Base-by-base conservation (phyloP, 805 yeast species). In the Lipomyces yamanashiensis region DNA sequence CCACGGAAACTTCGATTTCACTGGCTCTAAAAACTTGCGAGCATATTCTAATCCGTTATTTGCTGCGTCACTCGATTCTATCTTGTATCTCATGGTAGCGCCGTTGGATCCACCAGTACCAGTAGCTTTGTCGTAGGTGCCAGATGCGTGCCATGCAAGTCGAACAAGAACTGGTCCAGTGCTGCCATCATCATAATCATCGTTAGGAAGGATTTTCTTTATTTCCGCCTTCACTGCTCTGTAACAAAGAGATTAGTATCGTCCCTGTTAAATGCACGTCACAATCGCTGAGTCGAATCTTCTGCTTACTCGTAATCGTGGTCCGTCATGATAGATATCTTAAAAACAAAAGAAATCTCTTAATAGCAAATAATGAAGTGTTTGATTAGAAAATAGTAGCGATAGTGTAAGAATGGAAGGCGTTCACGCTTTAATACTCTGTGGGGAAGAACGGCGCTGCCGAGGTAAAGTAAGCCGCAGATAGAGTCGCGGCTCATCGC, bases 111-210 rank as follows among this genome's bases (percentile, higher is more conserved):
- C 86, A 15, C 81, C 81, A 0, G 86, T 74, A 49, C 81, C 79
- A 17, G 79, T 77, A 13, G 75, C 74, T 67, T 78, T 78, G 71
- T 89, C 90, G 75, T 81, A 91, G 17, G 95, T 89, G 23, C 96
- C 96, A 61, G 90, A 83, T 39, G 87, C 84, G 74, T 90, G 96
- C 96, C 96, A 90, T 28, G 96, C 88, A 57, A 89, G 80, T 70
- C 96, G 84, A 19, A 90, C 85, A 45, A 90, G 78, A 13, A 87
- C 85, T 7, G 96, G 97, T 0, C 92, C 87, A 21, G 87, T 84
- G 2, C 87, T 83, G 5, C 89, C 89, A 72, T 85, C 88, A 70
- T 86, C 89, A 72, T 80, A 83, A 48, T 78, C 86, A 59, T 80
- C 82, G 19, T 81, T 57, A 71, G 23, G 79, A 73, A 59, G 70